These are phyloP conservation scores for Trichomonas tenax DNA, from an alignment of 208 protist species.

Conservation along the genomic window DNA sequence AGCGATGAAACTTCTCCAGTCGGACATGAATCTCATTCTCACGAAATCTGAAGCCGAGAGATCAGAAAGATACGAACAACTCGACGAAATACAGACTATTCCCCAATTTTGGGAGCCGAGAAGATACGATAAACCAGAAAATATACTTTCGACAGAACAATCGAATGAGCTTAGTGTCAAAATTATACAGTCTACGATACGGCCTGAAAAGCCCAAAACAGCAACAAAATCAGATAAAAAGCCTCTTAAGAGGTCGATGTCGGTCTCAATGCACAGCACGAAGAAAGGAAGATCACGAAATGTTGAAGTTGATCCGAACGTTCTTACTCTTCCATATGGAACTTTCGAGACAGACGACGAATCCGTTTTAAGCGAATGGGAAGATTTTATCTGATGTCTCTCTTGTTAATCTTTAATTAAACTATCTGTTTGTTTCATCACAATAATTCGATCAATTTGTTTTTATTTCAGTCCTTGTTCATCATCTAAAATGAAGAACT, in stretches of 20 bases:
- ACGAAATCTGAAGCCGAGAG: neutral
- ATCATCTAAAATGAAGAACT: no score
- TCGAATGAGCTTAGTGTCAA: neutral
- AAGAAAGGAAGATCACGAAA: neutral
- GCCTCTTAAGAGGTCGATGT: neutral
- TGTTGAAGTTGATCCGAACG: neutral
- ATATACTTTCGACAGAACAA: neutral
- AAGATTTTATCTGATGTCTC: neutral
- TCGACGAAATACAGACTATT: neutral
- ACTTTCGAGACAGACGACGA: neutral
- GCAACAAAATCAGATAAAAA: neutral
- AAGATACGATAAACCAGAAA: neutral
- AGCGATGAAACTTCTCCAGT: neutral
- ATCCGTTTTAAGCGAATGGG: neutral
- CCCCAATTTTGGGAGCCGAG: neutral
- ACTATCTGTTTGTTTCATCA: neutral
- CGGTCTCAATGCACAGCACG: neutral
- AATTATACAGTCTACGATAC: neutral
- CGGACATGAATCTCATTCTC: neutral
- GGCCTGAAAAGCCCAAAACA: neutral
- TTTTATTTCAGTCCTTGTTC: no score
- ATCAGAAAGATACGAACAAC: neutral
- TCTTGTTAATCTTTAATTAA: neutral
- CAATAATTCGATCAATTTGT: neutral
- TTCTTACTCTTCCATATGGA: neutral